A percentile compares a stretch with the other conserved stretches of the same genome.
Evolutionary conservation across 2,329 filamentous ascomycete genomes (phyloP).

Genomic region (Sporothrix protearum): DNA sequence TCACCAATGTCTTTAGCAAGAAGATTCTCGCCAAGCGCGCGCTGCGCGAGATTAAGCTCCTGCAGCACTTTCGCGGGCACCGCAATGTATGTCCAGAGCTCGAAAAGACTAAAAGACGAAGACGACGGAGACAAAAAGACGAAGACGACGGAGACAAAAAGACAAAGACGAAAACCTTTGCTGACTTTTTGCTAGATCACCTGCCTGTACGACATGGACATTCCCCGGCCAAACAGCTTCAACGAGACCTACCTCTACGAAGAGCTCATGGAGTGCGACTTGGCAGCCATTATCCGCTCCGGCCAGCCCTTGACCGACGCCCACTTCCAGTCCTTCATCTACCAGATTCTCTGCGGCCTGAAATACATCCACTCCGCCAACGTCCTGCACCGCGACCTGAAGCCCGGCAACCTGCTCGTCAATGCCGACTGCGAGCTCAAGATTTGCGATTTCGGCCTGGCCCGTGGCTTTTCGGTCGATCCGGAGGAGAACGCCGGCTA

Average conservation of each 20-base stretch:
- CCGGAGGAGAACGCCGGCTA: constrained; percentile 98
- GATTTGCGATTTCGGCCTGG: constrained; percentile 97
- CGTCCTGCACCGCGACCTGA: constrained; percentile 92
- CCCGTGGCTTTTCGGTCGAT: constrained; percentile 93
- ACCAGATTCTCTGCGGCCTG: constrained; percentile 96
- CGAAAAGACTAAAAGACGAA: no score
- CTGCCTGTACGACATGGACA: constrained; percentile 99
- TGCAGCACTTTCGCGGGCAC: constrained; percentile 93
- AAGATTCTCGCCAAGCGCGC: constrained; percentile 99
- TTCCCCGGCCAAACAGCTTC: constrained; percentile 93
- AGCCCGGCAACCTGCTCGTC: constrained; percentile 93
- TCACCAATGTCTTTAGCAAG: constrained; percentile 99
- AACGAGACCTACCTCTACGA: constrained; percentile 99
- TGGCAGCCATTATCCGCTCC: constrained; percentile 95
- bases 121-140: no score
- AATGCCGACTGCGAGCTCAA: constrained; percentile 99
- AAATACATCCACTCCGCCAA: constrained; percentile 99
- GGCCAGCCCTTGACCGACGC: constrained; percentile 96
- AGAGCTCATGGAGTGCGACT: constrained; percentile 98
- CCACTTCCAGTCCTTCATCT: constrained; percentile 99
- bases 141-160: no score
- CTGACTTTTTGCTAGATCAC: constrained; percentile 89
- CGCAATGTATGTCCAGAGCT: constrained; percentile 62
- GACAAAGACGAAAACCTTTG: no score
- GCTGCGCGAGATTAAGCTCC: constrained; percentile 94